Percentiles rank a stretch among this genome's conserved stretches.
These are phyloP conservation scores for Collybia mongolica DNA, from an alignment of 768 basidiomycete genomes.

Conservation along the genomic window DNA sequence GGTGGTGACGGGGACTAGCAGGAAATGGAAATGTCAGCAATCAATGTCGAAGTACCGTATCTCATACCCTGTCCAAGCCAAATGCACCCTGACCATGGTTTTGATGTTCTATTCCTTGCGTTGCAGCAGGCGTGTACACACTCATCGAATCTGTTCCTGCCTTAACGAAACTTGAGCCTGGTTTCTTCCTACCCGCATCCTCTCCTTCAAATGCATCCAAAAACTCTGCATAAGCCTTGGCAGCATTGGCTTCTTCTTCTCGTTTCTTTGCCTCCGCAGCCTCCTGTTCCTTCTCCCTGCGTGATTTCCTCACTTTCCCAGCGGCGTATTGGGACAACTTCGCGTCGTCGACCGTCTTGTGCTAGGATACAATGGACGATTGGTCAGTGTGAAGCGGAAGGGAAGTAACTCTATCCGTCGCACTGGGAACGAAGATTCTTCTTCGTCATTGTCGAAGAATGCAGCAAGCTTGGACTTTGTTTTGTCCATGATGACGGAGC, in stretches of 20 bases:
- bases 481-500: conserved; percentile 52
- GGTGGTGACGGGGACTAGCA: conserved; percentile 60
- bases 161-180: conserved; percentile 58
- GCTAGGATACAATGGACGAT: conserved; percentile 57
- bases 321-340: conserved; percentile 85
- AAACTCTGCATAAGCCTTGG: conserved; percentile 81
- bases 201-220: conserved; percentile 82
- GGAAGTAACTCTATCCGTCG: conserved; percentile 78
- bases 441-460: conserved; percentile 84
- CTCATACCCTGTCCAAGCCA: conserved; percentile 13
- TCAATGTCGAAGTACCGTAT: neutral
- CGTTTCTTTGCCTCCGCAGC: conserved; percentile 86
- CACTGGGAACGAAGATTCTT: conserved; percentile 87
- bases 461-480: conserved; percentile 69
- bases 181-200: conserved; percentile 47
- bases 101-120: conserved; percentile 19
- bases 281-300: conserved; percentile 90
- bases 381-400: conserved; percentile 59
- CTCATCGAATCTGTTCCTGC: conserved; percentile 52
- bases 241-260: conserved; percentile 80
- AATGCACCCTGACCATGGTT: conserved; percentile 4
- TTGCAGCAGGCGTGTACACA: conserved; percentile 42
- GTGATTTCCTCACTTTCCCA: conserved; percentile 86
- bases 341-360: conserved; percentile 81
- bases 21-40: neutral